Evolutionary conservation across 805 yeast genomes (phyloP), one percentile per base, ranked within the genome.

Genomic region (Candida incommunis): DNA sequence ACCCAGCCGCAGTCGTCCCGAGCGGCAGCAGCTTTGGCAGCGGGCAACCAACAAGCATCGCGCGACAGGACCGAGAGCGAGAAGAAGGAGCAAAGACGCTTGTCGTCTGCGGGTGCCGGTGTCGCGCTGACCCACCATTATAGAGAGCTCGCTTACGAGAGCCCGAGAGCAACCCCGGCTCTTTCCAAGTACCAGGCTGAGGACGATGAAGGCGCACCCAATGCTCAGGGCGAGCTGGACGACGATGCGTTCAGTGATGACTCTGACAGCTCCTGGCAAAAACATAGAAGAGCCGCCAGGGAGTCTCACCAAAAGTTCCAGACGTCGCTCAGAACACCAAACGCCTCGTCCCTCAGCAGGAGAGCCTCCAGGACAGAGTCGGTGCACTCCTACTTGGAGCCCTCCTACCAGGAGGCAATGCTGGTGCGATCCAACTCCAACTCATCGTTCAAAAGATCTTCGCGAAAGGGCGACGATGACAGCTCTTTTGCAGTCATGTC

Each of bases 361-460:
- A 7, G 37, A 7, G 5, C 20, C 7, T 31, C 37, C 5, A 31
- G 20, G 20, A 9, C 37, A 5, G 37, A 31, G 18, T 31, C 37
- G 7, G 20, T 31, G 20, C 7, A 25, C 27, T 9, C 13, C 27
- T 11, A 11, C 7, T 5, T 31, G 9, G 37, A 31, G 9, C 5
- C 20, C 11, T 31, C 9, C n/a, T 18, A 31, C 11, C 18, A n/a
- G 3, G 21, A 15, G 22, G 29, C 31, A 4, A 25, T 9, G 7
- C 27, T 43, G 9, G 25, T 23, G n/a, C 13, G 45, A n/a, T 23
- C 45, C 3, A 16, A 21, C n/a, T 43, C 45, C 4, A 34, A 35
- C 42, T 43, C 45, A 9, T 43, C 45, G 3, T 43, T 43, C 26
- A 40, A 43, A 18, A 41, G 45, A 4, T 22, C 35, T 21, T 7